Evolutionary conservation across 208 protist species (phyloP).

Genomic region (Crithidia acanthocephali): DNA sequence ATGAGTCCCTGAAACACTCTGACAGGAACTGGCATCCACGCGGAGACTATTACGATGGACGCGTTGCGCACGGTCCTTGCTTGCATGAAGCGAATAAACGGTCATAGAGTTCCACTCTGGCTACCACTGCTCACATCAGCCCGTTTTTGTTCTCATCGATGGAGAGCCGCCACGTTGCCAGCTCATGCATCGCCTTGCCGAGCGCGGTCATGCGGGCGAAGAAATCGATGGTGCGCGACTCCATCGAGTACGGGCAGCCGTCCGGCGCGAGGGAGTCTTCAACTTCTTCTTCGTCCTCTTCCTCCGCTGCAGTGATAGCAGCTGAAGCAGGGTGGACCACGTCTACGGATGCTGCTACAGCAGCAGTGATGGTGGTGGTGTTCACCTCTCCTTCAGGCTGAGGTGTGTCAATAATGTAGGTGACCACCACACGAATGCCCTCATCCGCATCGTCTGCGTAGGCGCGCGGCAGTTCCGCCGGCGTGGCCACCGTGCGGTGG

Average conservation of each 20-base stretch:
- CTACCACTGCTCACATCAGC: not conserved
- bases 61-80: too few species aligned
- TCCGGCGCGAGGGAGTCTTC: conserved; percentile 19
- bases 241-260: conserved; percentile 58
- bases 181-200: conserved; percentile 57
- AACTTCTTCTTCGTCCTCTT: conserved; percentile 16
- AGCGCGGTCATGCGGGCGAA: conserved; percentile 60
- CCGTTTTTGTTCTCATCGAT: conserved; percentile 28
- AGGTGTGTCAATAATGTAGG: conserved; percentile 23
- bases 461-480: conserved; percentile 4
- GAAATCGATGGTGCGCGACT: conserved; percentile 62
- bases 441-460: conserved; percentile 30
- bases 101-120: too few species aligned
- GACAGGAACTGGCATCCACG: too few species aligned
- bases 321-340: not conserved
- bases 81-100: too few species aligned
- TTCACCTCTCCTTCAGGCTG: conserved; percentile 14
- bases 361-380: not conserved
- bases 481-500: conserved; percentile 17
- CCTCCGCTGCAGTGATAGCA: not conserved
- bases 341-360: not conserved
- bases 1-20: too few species aligned
- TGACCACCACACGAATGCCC: conserved; percentile 32
- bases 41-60: too few species aligned
- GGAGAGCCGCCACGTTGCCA: conserved; percentile 27